Percentiles rank a stretch among this genome's conserved stretches.
phyloP scores from a whole-genome alignment of 2,329 filamentous ascomycete species.

The Thermothelomyces thermophilus region DNA sequence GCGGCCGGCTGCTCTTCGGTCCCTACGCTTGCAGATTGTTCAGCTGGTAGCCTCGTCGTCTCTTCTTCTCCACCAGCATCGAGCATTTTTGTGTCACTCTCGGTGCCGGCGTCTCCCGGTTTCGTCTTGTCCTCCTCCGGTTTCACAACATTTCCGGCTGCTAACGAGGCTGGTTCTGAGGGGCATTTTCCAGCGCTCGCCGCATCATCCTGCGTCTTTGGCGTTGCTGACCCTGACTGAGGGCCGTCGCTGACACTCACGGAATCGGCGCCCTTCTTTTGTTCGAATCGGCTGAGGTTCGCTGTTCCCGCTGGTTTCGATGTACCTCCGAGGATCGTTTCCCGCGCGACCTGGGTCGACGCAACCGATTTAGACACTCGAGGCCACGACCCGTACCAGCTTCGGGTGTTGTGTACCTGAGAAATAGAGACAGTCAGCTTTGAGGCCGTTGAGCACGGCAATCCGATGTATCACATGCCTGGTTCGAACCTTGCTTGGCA shows the following conservation, averaged over 20 bases:
- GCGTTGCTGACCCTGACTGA: conserved; percentile 27
- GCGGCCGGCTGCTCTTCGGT: neutral
- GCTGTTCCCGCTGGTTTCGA: conserved; percentile 39
- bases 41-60: neutral
- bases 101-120: neutral
- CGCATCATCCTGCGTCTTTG: conserved; percentile 28
- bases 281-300: conserved; percentile 47
- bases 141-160: conserved; percentile 6
- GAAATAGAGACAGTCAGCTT: conserved; percentile 10
- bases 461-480: conserved; percentile 12
- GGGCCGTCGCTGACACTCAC: conserved; percentile 29
- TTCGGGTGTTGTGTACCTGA: conserved; percentile 47
- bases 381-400: conserved; percentile 60
- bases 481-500: conserved; percentile 11
- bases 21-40: neutral
- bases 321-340: conserved; percentile 54
- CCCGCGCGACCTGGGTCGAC: conserved; percentile 54
- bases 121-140: conserved; percentile 8
- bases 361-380: conserved; percentile 49
- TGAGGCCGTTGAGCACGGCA: neutral
- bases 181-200: conserved; percentile 1
- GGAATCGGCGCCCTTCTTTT: conserved; percentile 32
- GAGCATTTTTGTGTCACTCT: conserved; percentile 1
- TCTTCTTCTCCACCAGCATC: neutral
- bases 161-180: conserved; percentile 7